Evolutionary conservation across 2,329 filamentous ascomycete species (phyloP).

Genomic region (Sporothrix sp.): DNA sequence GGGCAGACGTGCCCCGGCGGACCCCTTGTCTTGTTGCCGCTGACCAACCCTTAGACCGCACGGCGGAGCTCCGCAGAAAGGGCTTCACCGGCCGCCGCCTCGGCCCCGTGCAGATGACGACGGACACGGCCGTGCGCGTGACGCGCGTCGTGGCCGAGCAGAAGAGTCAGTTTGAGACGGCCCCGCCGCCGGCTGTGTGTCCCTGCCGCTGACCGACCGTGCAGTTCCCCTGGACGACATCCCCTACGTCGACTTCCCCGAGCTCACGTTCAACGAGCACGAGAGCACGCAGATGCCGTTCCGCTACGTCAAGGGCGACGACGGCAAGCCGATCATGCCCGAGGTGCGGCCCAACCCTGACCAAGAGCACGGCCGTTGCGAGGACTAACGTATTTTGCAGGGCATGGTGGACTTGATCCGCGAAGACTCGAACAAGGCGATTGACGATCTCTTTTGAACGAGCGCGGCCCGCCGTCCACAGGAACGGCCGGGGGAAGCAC

Average conservation of each 20-base stretch:
- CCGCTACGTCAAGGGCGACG: constrained; percentile 71
- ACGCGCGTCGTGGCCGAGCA: constrained; percentile 82
- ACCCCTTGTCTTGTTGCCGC: too few relatives aligned
- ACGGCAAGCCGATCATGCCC: constrained; percentile 83
- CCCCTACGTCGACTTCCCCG: constrained; percentile 76
- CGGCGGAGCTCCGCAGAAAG: constrained; percentile 89
- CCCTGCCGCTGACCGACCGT: background rate
- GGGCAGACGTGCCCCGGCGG: too few relatives aligned
- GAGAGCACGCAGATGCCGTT: constrained; percentile 98
- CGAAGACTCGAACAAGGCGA: constrained; percentile 84
- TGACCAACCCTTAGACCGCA: constrained; percentile 56
- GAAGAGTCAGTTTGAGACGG: constrained; percentile 47
- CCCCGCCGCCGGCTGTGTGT: too few relatives aligned
- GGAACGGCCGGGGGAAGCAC: too few relatives aligned
- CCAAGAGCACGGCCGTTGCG: background rate
- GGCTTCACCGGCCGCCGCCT: constrained; percentile 81
- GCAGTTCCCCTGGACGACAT: constrained; percentile 69
- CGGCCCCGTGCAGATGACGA: constrained; percentile 95
- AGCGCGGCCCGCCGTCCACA: background rate
- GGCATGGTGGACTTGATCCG: constrained; percentile 93
- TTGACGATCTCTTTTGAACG: constrained; percentile 67
- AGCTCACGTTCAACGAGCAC: constrained; percentile 79
- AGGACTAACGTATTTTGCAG: constrained; percentile 37
- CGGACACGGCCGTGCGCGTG: constrained; percentile 90
- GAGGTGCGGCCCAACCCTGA: constrained; percentile 43